phyloP scores from a whole-genome alignment of 2,329 filamentous ascomycete species.

The Hypomyces rosellus region DNA sequence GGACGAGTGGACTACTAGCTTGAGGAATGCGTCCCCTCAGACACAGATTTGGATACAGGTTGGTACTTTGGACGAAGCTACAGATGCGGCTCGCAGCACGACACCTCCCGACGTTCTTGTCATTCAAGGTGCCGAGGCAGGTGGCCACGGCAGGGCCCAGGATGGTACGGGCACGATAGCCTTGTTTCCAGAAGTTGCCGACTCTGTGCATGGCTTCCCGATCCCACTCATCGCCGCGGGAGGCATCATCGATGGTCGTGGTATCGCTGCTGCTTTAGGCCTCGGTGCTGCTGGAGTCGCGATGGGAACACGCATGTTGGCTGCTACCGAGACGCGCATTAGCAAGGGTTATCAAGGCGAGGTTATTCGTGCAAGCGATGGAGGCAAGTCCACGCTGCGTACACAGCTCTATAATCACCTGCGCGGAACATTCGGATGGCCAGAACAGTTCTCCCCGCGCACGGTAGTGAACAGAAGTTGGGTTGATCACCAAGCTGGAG shows the following conservation, averaged over 20 bases:
- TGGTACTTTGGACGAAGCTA: conserved; percentile 41
- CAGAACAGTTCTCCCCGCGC: conserved; percentile 33
- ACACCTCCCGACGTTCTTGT: conserved; percentile 43
- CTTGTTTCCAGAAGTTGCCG: conserved; percentile 43
- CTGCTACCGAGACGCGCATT: conserved; percentile 35
- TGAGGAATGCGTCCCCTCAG: conserved; percentile 33
- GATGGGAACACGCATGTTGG: conserved; percentile 60
- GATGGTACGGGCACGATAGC: conserved; percentile 40
- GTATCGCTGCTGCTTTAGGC: conserved; percentile 41
- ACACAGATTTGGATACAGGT: conserved; percentile 49
- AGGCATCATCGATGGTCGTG: conserved; percentile 46
- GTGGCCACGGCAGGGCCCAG: conserved; percentile 43
- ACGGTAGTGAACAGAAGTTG: conserved; percentile 34
- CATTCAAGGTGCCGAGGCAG: conserved; percentile 47
- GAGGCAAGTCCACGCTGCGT: conserved; percentile 32
- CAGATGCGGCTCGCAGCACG: conserved; percentile 30
- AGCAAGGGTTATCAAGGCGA: conserved; percentile 36
- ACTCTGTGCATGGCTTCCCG: conserved; percentile 27
- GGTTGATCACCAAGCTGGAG: conserved; percentile 28
- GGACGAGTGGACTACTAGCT: conserved; percentile 37
- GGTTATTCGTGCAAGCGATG: conserved; percentile 34
- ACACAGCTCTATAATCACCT: conserved; percentile 40
- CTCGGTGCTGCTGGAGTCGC: conserved; percentile 49
- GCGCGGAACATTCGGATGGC: conserved; percentile 38
- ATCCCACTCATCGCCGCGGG: conserved; percentile 46